Base-by-base conservation (phyloP, 2,329 filamentous ascomycete genomes). In the Tricladium varicosporioides region DNA sequence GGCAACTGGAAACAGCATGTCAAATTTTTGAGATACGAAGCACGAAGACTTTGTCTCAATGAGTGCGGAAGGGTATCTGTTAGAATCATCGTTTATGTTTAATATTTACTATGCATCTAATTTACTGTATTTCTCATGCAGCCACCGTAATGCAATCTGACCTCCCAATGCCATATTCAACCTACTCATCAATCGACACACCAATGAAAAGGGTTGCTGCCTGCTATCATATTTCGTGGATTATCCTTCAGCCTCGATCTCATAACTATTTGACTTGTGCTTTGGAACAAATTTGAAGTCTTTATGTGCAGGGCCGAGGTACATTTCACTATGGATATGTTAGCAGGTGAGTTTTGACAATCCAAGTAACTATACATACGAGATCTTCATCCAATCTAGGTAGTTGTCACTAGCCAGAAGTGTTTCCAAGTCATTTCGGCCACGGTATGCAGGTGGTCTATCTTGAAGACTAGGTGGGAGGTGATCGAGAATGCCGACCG, bases 321-420 rank as follows among this genome's bases (percentile, higher is more conserved):
- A 99, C 92, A 99, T 97, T 72, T 99, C 94, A 72, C 93, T 96
- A 19, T 3, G 32, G 19, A 33, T 51, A 48, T 10, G 48, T 60
- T 44, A 67, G 54, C 40, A 53, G 54, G 9, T 14, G 43, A 9
- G 11, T n/a, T 16, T 18, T 9, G n/a, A n/a, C n/a, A 19, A 5
- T 13, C 2, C 15, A 9, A 43, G 15, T 50, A 52, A 5, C 14
- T 19, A n/a, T 48, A 79, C 85, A 72, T 82, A 94, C 92, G 87
- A 95, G 68, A 99, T 95, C 78, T 96, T 97, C 72, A 99, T 92
- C 94, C 94, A 99, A 73, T 99, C 94, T 76, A 88, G 89, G 76
- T 96, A 97, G 74, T 97, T 92, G 62, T 85, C 84, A 74, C 92
- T 97, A 13, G 87, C 87, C 75, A 99, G 80, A 63, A 99, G 76